A percentile compares a stretch with the other conserved stretches of the same genome.
phyloP scores from a whole-genome alignment of 257 asterid species.

The Paulownia fortunei region DNA sequence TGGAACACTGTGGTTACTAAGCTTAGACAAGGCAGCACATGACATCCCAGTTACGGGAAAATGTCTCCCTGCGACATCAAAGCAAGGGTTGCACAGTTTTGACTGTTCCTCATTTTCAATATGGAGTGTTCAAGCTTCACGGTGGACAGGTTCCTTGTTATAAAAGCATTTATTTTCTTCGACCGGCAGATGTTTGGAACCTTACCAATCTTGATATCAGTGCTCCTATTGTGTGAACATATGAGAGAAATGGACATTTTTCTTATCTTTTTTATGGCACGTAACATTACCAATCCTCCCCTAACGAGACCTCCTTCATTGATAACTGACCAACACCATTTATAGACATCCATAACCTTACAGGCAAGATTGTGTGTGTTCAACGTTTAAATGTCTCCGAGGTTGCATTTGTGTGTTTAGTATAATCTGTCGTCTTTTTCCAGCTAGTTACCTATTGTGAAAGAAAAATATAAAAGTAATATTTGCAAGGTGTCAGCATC shows the following conservation, averaged over 20 bases:
- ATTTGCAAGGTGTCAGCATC: too few relatives aligned
- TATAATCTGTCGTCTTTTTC: not conserved
- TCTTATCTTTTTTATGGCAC: not conserved
- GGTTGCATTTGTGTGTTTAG: not conserved
- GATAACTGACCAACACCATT: not conserved
- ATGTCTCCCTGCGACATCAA: slow-evolving; percentile 46
- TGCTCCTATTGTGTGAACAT: not conserved
- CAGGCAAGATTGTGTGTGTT: not conserved
- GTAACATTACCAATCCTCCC: not conserved
- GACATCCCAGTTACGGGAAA: slow-evolving; percentile 71
- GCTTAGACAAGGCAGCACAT: slow-evolving; percentile 62
- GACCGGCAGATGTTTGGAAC: not conserved
- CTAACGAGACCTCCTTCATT: not conserved
- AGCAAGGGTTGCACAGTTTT: slow-evolving; percentile 63
- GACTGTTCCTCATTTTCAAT: slow-evolving; percentile 69
- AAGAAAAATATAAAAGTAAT: too few relatives aligned
- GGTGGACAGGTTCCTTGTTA: slow-evolving; percentile 59
- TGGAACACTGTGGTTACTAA: slow-evolving; percentile 75
- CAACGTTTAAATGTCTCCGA: not conserved
- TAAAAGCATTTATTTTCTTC: slow-evolving; percentile 7
- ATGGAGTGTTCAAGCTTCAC: slow-evolving; percentile 84
- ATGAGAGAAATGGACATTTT: not conserved
- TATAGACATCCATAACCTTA: not conserved
- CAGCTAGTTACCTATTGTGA: not conserved
- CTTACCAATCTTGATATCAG: not conserved